A percentile compares a stretch with the other conserved stretches of the same genome.
Evolutionary conservation across 768 basidiomycete genomes (phyloP).

Genomic region (Agrocybe pediades): DNA sequence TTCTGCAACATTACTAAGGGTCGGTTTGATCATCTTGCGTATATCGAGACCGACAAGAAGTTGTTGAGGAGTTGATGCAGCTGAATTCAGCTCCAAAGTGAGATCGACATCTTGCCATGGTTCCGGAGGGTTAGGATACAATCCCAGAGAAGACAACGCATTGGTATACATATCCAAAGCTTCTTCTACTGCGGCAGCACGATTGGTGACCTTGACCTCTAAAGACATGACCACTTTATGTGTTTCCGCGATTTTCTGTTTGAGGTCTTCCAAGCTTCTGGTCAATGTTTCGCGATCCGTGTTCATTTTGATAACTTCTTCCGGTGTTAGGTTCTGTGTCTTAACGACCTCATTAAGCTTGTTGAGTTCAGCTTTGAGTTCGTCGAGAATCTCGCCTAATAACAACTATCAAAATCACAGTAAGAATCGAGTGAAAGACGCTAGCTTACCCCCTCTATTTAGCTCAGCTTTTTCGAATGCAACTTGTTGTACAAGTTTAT

Average conservation of each 20-base stretch:
- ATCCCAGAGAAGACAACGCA: slow-evolving; percentile 70
- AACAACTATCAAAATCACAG: not conserved
- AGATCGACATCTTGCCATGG: slow-evolving; percentile 78
- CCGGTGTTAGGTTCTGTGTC: slow-evolving; percentile 86
- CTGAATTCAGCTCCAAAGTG: slow-evolving; percentile 79
- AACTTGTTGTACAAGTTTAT: slow-evolving; percentile 67
- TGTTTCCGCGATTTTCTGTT: slow-evolving; percentile 72
- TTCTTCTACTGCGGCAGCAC: slow-evolving; percentile 80
- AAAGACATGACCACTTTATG: slow-evolving; percentile 73
- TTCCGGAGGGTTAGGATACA: slow-evolving; percentile 73
- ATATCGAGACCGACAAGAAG: slow-evolving; percentile 73
- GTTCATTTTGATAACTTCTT: slow-evolving; percentile 91
- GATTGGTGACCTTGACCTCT: slow-evolving; percentile 82
- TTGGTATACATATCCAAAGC: slow-evolving; percentile 79
- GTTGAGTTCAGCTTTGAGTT: slow-evolving; percentile 64
- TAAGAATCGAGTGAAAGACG: too few species aligned
- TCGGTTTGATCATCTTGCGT: slow-evolving; percentile 74
- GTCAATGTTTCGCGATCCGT: slow-evolving; percentile 81
- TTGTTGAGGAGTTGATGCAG: slow-evolving; percentile 67
- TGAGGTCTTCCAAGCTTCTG: slow-evolving; percentile 75
- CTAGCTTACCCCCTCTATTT: slow-evolving; percentile 47
- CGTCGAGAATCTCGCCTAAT: slow-evolving; percentile 62
- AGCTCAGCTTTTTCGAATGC: slow-evolving; percentile 69
- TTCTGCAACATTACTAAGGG: slow-evolving; percentile 72
- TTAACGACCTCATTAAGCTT: slow-evolving; percentile 69